These are phyloP conservation scores for Collybia nuda DNA, from an alignment of 768 basidiomycete species.

Conservation along the genomic window DNA sequence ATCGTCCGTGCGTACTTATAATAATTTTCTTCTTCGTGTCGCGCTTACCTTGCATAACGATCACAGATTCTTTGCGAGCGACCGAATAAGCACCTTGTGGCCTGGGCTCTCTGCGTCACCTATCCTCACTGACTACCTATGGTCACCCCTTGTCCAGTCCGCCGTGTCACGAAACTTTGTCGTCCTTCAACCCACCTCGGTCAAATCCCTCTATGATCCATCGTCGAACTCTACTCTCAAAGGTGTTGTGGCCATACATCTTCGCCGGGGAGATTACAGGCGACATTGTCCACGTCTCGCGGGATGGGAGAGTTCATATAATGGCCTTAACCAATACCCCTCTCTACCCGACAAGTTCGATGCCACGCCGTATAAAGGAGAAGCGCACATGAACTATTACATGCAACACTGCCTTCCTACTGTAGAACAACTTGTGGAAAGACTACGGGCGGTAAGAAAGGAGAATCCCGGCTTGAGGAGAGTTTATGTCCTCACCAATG, in stretches of 20 bases:
- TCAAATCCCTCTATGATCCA: conserved; percentile 15
- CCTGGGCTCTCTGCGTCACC: conserved; percentile 45
- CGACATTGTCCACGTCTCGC: conserved; percentile 54
- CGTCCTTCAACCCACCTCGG: conserved; percentile 33
- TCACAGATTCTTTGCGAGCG: conserved; percentile 50
- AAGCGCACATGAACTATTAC: conserved; percentile 28
- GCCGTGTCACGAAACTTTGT: conserved; percentile 51
- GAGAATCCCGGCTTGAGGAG: conserved; percentile 23
- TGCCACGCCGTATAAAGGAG: conserved; percentile 15
- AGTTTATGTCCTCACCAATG: conserved; percentile 48
- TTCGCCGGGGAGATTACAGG: conserved; percentile 56
- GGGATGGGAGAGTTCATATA: conserved; percentile 40
- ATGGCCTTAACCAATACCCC: conserved; percentile 49
- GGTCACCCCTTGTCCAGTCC: conserved; percentile 59
- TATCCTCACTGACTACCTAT: conserved; percentile 50
- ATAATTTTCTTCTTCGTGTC: conserved; percentile 24
- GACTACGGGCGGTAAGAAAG: conserved; percentile 27
- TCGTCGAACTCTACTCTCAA: conserved; percentile 25
- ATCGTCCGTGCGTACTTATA: conserved; percentile 39
- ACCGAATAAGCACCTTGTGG: conserved; percentile 44
- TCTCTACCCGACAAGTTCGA: conserved; percentile 41
- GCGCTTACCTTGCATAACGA: conserved; percentile 30
- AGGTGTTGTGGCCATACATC: conserved; percentile 53
- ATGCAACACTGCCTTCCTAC: conserved; percentile 36
- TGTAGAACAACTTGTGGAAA: conserved; percentile 33